These are phyloP conservation scores for Monocercomonoides exilis DNA, from an alignment of 78 protist genomes.

Conservation along the genomic window DNA sequence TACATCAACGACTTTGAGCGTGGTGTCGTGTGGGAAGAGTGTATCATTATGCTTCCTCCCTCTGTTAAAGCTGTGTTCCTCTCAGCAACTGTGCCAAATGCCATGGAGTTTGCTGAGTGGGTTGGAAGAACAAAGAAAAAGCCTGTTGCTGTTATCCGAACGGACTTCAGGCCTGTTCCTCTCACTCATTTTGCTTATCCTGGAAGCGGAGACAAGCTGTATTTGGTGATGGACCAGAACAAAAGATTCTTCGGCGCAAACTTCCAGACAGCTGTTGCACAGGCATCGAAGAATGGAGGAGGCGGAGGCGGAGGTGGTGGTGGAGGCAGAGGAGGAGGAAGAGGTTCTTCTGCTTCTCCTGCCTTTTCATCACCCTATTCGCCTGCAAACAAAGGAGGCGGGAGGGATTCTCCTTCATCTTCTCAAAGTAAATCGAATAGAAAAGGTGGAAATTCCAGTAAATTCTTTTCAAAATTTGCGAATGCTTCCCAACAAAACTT, in stretches of 20 bases:
- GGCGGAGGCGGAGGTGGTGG: too few relatives aligned
- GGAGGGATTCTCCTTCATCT: too few relatives aligned
- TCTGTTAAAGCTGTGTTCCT: slow-evolving; percentile 67
- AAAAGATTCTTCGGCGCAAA: background rate
- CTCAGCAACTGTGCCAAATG: slow-evolving; percentile 87
- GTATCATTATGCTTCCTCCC: slow-evolving; percentile 75
- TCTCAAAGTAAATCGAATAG: too few relatives aligned
- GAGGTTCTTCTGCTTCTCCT: too few relatives aligned
- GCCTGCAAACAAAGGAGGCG: too few relatives aligned
- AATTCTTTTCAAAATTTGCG: too few relatives aligned
- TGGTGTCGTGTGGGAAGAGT: slow-evolving; percentile 95
- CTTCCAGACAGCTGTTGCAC: background rate
- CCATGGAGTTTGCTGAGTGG: slow-evolving; percentile 87
- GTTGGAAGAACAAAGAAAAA: slow-evolving; percentile 59
- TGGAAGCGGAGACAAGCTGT: too few relatives aligned
- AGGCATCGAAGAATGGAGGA: background rate
- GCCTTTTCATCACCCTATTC: too few relatives aligned
- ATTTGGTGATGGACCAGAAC: background rate
- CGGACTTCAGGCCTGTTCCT: slow-evolving; percentile 80
- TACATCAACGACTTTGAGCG: slow-evolving; percentile 34
- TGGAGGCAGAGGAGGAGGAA: too few relatives aligned
- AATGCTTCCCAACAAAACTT: too few relatives aligned
- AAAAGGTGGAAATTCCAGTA: too few relatives aligned
- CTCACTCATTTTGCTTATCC: slow-evolving; percentile 66
- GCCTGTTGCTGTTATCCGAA: slow-evolving; percentile 58